A percentile compares a stretch with the other conserved stretches of the same genome.
Evolutionary conservation across 768 basidiomycete genomes (phyloP).

Genomic region (Trametes cubensis): DNA sequence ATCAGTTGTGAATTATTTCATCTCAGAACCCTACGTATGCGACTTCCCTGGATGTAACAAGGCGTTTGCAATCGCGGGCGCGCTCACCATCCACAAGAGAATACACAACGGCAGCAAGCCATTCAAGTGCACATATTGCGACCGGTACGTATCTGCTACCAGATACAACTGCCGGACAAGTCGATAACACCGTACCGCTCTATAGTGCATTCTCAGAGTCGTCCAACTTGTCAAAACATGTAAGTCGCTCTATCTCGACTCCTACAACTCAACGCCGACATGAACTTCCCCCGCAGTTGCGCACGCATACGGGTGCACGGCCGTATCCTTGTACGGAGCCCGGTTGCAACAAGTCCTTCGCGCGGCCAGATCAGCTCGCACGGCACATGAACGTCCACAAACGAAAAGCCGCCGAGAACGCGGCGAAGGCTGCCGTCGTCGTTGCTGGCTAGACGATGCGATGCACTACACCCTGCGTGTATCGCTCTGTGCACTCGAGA

Average conservation of each 20-base stretch:
- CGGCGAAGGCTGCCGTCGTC: neutral
- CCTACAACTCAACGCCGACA: neutral
- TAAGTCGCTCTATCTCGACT: constrained; percentile 41
- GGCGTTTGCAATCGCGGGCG: constrained; percentile 90
- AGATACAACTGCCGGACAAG: neutral
- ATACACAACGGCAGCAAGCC: constrained; percentile 89
- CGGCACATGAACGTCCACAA: constrained; percentile 68
- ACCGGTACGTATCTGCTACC: constrained; percentile 50
- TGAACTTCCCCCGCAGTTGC: constrained; percentile 47
- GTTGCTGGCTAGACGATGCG: neutral
- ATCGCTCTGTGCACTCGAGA: neutral
- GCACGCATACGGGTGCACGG: constrained; percentile 88
- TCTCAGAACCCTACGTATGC: constrained; percentile 85
- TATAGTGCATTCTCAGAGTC: constrained; percentile 87
- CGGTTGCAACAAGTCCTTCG: constrained; percentile 83
- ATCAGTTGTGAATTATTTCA: neutral
- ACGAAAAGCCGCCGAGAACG: constrained; percentile 37
- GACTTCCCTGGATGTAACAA: constrained; percentile 90
- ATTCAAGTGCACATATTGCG: constrained; percentile 88
- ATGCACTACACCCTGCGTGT: neutral
- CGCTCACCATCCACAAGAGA: constrained; percentile 94
- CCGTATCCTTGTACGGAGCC: constrained; percentile 78
- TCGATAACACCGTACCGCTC: neutral
- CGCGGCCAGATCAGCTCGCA: constrained; percentile 77
- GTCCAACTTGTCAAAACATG: constrained; percentile 90